Evolutionary conservation across 2,329 filamentous ascomycete genomes (phyloP).

Genomic region (Aspergillus tamarii): DNA sequence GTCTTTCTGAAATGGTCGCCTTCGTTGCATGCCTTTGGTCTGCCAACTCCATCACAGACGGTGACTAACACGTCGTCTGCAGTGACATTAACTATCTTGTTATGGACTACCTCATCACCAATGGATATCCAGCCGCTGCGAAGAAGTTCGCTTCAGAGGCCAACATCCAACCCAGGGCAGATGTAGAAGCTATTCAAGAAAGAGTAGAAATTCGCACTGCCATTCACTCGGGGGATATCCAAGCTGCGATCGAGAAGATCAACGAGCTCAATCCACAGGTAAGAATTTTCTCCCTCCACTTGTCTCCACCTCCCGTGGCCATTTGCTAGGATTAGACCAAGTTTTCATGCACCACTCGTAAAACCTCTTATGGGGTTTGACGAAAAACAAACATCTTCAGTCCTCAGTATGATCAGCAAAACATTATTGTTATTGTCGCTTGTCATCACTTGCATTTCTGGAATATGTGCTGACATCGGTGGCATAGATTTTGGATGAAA

Average conservation of each 20-base stretch:
- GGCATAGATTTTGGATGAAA: conserved; percentile 80
- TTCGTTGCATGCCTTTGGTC: conserved; percentile 21
- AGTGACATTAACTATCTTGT: conserved; percentile 96
- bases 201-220: conserved; percentile 81
- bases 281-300: conserved; percentile 45
- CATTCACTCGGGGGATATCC: conserved; percentile 84
- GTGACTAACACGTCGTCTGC: conserved; percentile 33
- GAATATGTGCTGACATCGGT: conserved; percentile 28
- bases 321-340: conserved; percentile 85
- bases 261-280: conserved; percentile 93
- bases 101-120: conserved; percentile 94
- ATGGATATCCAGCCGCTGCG: conserved; percentile 90
- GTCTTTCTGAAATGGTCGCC: conserved; percentile 64
- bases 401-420: conserved; percentile 77
- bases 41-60: conserved; percentile 13
- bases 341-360: conserved; percentile 99
- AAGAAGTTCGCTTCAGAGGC: conserved; percentile 93
- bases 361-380: conserved; percentile 77
- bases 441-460: conserved; percentile 13
- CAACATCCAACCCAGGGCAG: conserved; percentile 75
- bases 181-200: conserved; percentile 72
- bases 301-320: conserved; percentile 8
- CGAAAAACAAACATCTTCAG: conserved; percentile 80
- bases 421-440: conserved; percentile 16
- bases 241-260: conserved; percentile 80